A percentile compares a stretch with the other conserved stretches of the same genome.
Evolutionary conservation across 805 yeast genomes (phyloP).

Genomic region (Barnettozyma vustinii): DNA sequence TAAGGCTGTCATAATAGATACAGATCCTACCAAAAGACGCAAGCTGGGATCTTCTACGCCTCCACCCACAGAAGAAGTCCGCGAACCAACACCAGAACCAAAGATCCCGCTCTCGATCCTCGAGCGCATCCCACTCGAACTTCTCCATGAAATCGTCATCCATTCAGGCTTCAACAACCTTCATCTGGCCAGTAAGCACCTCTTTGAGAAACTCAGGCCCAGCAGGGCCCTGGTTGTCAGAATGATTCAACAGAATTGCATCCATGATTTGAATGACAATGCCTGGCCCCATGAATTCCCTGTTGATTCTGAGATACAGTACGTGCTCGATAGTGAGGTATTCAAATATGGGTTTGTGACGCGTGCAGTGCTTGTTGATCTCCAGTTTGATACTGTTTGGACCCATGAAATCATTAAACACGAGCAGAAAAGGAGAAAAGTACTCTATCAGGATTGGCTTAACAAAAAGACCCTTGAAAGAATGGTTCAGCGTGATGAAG

Average conservation of each 20-base stretch:
- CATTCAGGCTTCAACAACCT: slow-evolving; percentile 33
- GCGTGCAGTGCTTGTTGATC: slow-evolving; percentile 19
- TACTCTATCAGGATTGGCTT: slow-evolving; percentile 11
- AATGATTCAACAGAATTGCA: slow-evolving; percentile 15
- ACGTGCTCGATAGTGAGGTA: slow-evolving; percentile 16
- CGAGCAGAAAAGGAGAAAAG: slow-evolving; percentile 17
- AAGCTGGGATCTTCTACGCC: neutral
- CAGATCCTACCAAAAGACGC: neutral
- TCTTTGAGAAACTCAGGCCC: slow-evolving; percentile 26
- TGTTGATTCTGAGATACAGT: slow-evolving; percentile 8
- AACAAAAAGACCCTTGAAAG: slow-evolving; percentile 15
- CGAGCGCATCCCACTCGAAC: slow-evolving; percentile 38
- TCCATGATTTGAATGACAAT: slow-evolving; percentile 16
- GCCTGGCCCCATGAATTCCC: neutral
- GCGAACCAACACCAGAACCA: neutral
- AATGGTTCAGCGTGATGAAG: slow-evolving; percentile 6
- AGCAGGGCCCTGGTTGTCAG: slow-evolving; percentile 17
- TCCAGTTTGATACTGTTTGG: slow-evolving; percentile 24
- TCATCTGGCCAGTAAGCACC: slow-evolving; percentile 29
- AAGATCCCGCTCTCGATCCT: slow-evolving; percentile 16
- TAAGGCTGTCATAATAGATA: neutral
- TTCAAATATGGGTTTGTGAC: slow-evolving; percentile 22
- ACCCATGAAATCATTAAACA: slow-evolving; percentile 9
- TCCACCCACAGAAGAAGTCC: neutral
- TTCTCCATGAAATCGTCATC: slow-evolving; percentile 35